A percentile compares a stretch with the other conserved stretches of the same genome.
phyloP scores from a whole-genome alignment of 192 early-diverging fungal genomes.

The Backusella australiensis region DNA sequence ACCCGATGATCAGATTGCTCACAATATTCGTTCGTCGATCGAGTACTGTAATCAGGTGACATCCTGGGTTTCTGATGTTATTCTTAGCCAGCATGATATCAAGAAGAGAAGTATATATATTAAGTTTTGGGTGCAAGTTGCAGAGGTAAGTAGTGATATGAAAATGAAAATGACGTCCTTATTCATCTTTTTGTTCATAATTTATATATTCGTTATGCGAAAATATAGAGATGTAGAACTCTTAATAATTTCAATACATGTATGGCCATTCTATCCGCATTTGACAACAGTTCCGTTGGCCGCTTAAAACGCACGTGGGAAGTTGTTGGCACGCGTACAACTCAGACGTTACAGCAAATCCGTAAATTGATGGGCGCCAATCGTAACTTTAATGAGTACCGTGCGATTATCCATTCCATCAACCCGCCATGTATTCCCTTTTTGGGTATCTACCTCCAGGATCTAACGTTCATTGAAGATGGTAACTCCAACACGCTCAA shows the following conservation, averaged over 20 bases:
- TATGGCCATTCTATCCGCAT: constrained; percentile 80
- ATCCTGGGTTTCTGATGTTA: constrained; percentile 82
- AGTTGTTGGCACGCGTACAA: constrained; percentile 45
- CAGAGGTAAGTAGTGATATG: constrained; percentile 46
- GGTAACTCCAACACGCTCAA: constrained; percentile 75
- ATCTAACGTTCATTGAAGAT: constrained; percentile 89
- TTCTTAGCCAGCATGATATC: constrained; percentile 76
- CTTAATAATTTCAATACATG: constrained; percentile 94
- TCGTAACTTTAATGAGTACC: constrained; percentile 82
- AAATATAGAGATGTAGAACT: constrained; percentile 53
- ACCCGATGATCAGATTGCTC: constrained; percentile 59
- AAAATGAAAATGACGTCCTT: neutral
- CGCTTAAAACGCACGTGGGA: constrained; percentile 93
- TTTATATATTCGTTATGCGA: neutral
- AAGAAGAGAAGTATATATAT: constrained; percentile 72
- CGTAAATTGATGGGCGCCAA: constrained; percentile 71
- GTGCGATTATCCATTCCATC: constrained; percentile 74
- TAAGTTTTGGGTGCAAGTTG: constrained; percentile 81
- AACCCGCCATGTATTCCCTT: constrained; percentile 84
- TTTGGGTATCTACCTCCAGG: constrained; percentile 80
- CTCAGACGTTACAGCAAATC: constrained; percentile 59
- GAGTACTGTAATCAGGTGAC: constrained; percentile 77
- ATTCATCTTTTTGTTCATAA: neutral
- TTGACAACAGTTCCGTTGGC: constrained; percentile 86
- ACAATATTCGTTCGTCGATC: constrained; percentile 87